These are phyloP conservation scores for Mycena citricolor DNA, from an alignment of 1,284 basidiomycete species.

Conservation along the genomic window DNA sequence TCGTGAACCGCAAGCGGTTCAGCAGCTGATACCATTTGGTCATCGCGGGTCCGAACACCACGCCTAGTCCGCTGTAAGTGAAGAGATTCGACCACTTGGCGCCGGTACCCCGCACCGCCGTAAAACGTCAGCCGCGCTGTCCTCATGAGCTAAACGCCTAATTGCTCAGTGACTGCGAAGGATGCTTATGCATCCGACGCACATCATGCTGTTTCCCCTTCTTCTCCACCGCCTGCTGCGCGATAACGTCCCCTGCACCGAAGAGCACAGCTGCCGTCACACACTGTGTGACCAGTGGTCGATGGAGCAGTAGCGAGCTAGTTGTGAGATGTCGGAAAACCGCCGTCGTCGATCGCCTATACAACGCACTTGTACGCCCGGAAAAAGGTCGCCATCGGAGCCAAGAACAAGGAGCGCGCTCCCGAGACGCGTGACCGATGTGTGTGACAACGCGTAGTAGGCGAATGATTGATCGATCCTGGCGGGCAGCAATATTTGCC, in stretches of 20 bases:
- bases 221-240: slow-evolving; percentile 78
- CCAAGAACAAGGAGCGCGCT: no score
- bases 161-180: background rate
- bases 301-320: slow-evolving; percentile 59
- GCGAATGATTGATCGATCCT: no score
- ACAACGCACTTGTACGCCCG: slow-evolving; percentile 55
- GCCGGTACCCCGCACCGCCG: slow-evolving; percentile 48
- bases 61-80: slow-evolving; percentile 42
- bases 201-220: slow-evolving; percentile 71
- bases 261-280: slow-evolving; percentile 69
- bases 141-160: slow-evolving; percentile 52
- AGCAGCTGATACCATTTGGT: slow-evolving; percentile 73
- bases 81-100: background rate
- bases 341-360: no score
- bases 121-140: slow-evolving; percentile 75
- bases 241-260: slow-evolving; percentile 77
- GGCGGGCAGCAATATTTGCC: no score
- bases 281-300: slow-evolving; percentile 67
- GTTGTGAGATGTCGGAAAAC: background rate
- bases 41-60: slow-evolving; percentile 68
- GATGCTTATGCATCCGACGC: slow-evolving; percentile 27
- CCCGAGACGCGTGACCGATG: no score
- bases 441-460: no score
- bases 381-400: slow-evolving; percentile 44
- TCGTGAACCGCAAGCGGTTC: slow-evolving; percentile 60